Percentiles rank a stretch among this genome's conserved stretches.
Evolutionary conservation across 2,329 filamentous ascomycete genomes (phyloP).

Genomic region (Aspergillus fructus): DNA sequence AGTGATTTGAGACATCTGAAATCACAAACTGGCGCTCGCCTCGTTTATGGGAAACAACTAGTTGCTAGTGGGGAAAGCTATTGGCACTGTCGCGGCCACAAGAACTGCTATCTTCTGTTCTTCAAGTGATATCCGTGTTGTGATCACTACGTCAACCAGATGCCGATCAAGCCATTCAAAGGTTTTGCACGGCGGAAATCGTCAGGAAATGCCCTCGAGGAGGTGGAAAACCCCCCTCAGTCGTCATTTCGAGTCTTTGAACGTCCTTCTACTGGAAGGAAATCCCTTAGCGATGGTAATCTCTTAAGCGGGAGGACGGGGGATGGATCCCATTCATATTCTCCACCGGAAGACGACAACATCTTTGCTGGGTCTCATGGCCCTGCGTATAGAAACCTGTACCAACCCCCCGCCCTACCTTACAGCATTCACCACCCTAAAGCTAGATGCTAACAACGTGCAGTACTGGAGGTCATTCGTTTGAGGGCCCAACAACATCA

Average conservation of each 20-base stretch:
- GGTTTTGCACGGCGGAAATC: slow-evolving; percentile 56
- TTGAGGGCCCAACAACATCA: slow-evolving; percentile 50
- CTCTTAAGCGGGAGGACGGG: slow-evolving; percentile 33
- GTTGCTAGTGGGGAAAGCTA: slow-evolving; percentile 9
- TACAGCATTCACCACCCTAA: neutral
- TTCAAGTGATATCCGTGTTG: slow-evolving; percentile 16
- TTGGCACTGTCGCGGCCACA: slow-evolving; percentile 6
- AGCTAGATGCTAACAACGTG: slow-evolving; percentile 19
- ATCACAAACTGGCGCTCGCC: slow-evolving; percentile 11
- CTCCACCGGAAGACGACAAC: slow-evolving; percentile 38
- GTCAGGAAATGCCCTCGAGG: slow-evolving; percentile 54
- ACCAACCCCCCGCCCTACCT: slow-evolving; percentile 21
- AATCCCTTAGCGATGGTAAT: slow-evolving; percentile 44
- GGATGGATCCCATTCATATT: slow-evolving; percentile 36
- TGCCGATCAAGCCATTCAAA: slow-evolving; percentile 59
- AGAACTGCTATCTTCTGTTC: slow-evolving; percentile 13
- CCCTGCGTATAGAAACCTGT: slow-evolving; percentile 37
- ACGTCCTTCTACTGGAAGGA: slow-evolving; percentile 45
- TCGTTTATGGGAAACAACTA: slow-evolving; percentile 20
- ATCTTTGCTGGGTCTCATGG: slow-evolving; percentile 38
- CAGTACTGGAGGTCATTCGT: slow-evolving; percentile 44
- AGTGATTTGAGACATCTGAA: slow-evolving; percentile 18
- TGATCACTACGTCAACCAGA: slow-evolving; percentile 25
- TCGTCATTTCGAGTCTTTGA: slow-evolving; percentile 57
- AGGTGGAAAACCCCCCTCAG: slow-evolving; percentile 39